A percentile compares a stretch with the other conserved stretches of the same genome.
Conservation (phyloP, 75 land plant species). For the Azolla pinnata region DNA sequence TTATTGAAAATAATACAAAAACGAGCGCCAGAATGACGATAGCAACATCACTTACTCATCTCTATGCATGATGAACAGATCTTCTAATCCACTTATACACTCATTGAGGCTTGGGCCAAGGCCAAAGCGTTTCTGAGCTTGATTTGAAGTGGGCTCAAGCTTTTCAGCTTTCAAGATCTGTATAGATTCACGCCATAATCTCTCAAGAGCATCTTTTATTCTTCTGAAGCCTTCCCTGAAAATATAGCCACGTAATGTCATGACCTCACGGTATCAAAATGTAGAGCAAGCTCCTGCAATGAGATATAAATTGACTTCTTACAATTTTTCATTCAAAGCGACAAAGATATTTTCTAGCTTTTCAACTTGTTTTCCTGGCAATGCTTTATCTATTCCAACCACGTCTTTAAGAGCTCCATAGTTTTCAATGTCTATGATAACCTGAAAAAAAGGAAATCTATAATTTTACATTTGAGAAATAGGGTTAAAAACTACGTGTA, state of each 20-base stretch:
- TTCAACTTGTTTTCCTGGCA: background rate
- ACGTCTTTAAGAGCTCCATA: background rate
- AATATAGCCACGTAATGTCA: background rate
- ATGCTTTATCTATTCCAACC: background rate
- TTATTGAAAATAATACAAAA: background rate
- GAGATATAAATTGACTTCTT: too few species aligned
- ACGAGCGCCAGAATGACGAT: background rate
- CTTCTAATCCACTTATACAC: background rate
- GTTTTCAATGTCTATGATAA: background rate
- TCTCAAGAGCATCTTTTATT: background rate
- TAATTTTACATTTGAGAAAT: too few species aligned
- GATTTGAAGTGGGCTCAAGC: background rate
- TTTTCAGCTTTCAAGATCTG: background rate
- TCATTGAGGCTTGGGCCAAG: conserved; percentile 1
- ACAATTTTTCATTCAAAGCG: background rate
- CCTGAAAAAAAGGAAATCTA: background rate
- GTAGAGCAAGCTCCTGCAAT: background rate
- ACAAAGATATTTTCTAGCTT: background rate
- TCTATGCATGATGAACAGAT: background rate
- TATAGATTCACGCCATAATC: background rate
- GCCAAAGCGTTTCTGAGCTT: conserved; percentile 2
- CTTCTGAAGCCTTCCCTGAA: background rate
- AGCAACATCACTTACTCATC: conserved; percentile 7
- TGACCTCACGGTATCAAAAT: background rate
- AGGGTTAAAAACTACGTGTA: too few species aligned